Evolutionary conservation across 352 stramenopile species (phyloP).

Genomic region (Pythium pyrilobum): DNA sequence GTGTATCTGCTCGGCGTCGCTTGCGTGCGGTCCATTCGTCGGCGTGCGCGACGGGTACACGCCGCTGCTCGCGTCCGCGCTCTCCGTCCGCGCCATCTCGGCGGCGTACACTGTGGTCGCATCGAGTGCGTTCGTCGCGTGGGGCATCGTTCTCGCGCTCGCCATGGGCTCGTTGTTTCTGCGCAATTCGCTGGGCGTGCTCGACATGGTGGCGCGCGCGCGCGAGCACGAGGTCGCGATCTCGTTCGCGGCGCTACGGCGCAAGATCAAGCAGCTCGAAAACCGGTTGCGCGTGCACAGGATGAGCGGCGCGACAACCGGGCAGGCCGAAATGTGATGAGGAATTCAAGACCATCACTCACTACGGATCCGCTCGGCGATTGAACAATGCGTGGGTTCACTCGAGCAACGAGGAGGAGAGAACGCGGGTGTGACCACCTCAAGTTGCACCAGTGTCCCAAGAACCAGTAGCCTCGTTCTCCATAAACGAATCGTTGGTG

Average conservation of each 20-base stretch:
- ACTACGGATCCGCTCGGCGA: neutral
- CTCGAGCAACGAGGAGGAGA: no score
- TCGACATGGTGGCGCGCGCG: constrained; percentile 31
- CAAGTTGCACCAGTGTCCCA: no score
- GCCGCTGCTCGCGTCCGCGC: constrained; percentile 26
- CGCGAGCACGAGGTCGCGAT: constrained; percentile 44
- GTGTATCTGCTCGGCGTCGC: constrained; percentile 39
- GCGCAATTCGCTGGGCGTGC: constrained; percentile 51
- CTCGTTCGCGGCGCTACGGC: constrained; percentile 46
- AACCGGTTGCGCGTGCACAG: constrained; percentile 51
- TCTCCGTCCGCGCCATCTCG: constrained; percentile 25
- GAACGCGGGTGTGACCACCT: no score
- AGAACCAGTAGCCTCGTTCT: no score
- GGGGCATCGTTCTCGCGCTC: constrained; percentile 28
- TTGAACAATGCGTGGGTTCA: no score
- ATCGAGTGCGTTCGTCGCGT: constrained; percentile 35
- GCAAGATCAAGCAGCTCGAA: constrained; percentile 60
- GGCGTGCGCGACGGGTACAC: constrained; percentile 34
- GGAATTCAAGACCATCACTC: neutral
- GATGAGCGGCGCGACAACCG: no score
- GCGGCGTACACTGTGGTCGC: constrained; percentile 29
- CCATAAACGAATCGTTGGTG: no score
- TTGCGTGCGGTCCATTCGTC: constrained; percentile 59
- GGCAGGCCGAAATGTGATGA: neutral
- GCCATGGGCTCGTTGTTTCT: constrained; percentile 41